Percentiles rank a stretch among this genome's conserved stretches.
These are phyloP conservation scores for Taphrina betulina DNA, from an alignment of 1,139 yeast species.

Conservation along the genomic window DNA sequence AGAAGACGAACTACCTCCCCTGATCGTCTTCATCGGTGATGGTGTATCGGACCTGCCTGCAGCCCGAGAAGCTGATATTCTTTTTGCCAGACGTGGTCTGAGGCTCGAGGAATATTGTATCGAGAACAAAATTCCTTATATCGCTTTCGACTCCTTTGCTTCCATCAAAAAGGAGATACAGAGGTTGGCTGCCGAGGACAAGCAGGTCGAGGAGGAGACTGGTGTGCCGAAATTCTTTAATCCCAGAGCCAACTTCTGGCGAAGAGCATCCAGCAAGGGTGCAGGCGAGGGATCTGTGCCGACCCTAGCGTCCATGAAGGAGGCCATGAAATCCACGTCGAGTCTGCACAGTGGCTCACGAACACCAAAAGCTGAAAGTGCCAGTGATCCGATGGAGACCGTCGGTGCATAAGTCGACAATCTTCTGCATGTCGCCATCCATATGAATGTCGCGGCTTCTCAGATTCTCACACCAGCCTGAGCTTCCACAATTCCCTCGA, in stretches of 20 bases:
- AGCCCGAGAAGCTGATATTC: constrained; percentile 49
- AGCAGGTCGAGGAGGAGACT: constrained; percentile 20
- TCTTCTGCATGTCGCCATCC: neutral
- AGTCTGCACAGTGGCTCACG: constrained; percentile 17
- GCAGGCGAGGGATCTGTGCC: constrained; percentile 24
- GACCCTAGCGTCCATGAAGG: constrained; percentile 29
- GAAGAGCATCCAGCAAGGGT: constrained; percentile 31
- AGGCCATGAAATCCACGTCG: constrained; percentile 29
- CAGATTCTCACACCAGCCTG: too few relatives aligned
- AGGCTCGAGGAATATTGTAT: constrained; percentile 49
- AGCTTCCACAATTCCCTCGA: too few relatives aligned
- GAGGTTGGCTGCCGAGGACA: constrained; percentile 34
- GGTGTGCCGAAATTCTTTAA: constrained; percentile 31
- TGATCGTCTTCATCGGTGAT: constrained; percentile 49
- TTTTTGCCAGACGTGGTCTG: constrained; percentile 50
- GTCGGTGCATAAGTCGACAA: constrained; percentile 4
- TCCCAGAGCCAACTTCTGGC: constrained; percentile 33
- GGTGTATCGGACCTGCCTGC: constrained; percentile 52
- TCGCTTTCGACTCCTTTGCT: constrained; percentile 48
- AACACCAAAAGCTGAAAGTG: constrained; percentile 17
- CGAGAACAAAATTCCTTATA: constrained; percentile 48
- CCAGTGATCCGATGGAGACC: constrained; percentile 26
- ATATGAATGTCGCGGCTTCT: too few relatives aligned
- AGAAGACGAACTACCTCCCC: constrained; percentile 41
- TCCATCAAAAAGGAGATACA: constrained; percentile 46